Base-by-base conservation (phyloP, 2,329 filamentous ascomycete genomes). In the Claviceps maximensis region DNA sequence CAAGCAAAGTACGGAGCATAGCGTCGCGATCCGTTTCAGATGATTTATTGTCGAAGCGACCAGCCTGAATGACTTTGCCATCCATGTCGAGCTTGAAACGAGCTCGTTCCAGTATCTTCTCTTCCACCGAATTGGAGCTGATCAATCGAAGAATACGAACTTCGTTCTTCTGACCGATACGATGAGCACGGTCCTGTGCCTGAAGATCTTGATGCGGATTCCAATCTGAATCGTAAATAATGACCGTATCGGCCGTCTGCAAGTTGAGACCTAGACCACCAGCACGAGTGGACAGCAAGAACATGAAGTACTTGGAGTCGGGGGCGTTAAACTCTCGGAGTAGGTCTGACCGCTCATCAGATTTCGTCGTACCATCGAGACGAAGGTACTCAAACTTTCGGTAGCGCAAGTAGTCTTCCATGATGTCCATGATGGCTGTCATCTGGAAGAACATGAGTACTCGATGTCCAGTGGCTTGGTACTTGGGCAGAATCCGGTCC, bases 361-460 rank as follows among this genome's bases (percentile, higher is more conserved):
- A 90, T 68, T 98, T 98, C 47, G 93, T 98, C 0, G 89, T 93
- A 74, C 93, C 93, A 64, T 98, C 93, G 55, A 98, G 77, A 66
- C 93, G 89, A 59, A 98, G 77, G 66, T 95, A 98, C 63, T 86
- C 78, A 60, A 95, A 77, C 47, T 84, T 86, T 58, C 88, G 81
- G 63, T 89, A 85, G 3, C 91, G 85, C 57, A 98, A 71, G 67
- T 95, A 98, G 67, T 98, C 93, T 62, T 98, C 93, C 93, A 98
- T 97, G 64, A 98, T 98, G 71, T 98, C 95, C 93, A 98, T 98
- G 66, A 98, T 98, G 57, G 95, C 90, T 4, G 93, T 98, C 93
- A 98, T 98, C 69, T 98, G 93, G 78, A 98, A 98, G 79, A 98
- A 98, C 87, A 98, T 97, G 67, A 98, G 77, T 29, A 97, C 89